Evolutionary conservation across 805 yeast genomes (phyloP).

Genomic region (Myxozyma vanderwaltii): DNA sequence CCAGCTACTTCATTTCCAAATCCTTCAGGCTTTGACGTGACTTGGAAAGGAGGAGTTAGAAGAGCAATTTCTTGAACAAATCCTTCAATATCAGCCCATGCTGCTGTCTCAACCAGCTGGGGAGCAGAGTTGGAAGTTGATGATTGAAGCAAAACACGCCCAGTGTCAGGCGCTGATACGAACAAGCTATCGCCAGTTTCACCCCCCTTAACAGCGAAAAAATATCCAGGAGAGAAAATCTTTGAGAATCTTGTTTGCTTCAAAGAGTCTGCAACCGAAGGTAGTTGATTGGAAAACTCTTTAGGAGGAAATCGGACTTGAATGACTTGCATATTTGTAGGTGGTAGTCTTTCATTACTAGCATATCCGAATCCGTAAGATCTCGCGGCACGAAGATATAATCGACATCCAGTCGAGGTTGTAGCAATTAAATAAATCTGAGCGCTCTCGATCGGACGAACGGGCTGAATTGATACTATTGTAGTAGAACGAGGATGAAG

Average conservation of each 20-base stretch:
- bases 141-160: conserved; percentile 49
- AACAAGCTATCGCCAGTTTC: conserved; percentile 53
- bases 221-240: conserved; percentile 83
- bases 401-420: conserved; percentile 80
- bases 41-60: conserved; percentile 67
- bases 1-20: conserved; percentile 85
- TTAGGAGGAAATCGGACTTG: conserved; percentile 52
- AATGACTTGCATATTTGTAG: conserved; percentile 45
- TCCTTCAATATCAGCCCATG: conserved; percentile 63
- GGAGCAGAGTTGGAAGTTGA: conserved; percentile 32
- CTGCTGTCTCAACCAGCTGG: conserved; percentile 73
- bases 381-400: conserved; percentile 59
- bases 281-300: conserved; percentile 22
- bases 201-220: conserved; percentile 59
- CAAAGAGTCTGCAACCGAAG: conserved; percentile 40
- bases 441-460: conserved; percentile 63
- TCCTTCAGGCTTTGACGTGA: conserved; percentile 75
- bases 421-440: conserved; percentile 75
- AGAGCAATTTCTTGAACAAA: conserved; percentile 73
- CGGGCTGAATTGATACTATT: conserved; percentile 62
- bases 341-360: conserved; percentile 35
- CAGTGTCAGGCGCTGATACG: conserved; percentile 82
- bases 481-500: conserved; percentile 37
- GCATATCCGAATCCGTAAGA: conserved; percentile 30
- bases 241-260: conserved; percentile 59